Base-by-base conservation (phyloP, 495 filamentous ascomycete species). In the Aspergillus hancockii region DNA sequence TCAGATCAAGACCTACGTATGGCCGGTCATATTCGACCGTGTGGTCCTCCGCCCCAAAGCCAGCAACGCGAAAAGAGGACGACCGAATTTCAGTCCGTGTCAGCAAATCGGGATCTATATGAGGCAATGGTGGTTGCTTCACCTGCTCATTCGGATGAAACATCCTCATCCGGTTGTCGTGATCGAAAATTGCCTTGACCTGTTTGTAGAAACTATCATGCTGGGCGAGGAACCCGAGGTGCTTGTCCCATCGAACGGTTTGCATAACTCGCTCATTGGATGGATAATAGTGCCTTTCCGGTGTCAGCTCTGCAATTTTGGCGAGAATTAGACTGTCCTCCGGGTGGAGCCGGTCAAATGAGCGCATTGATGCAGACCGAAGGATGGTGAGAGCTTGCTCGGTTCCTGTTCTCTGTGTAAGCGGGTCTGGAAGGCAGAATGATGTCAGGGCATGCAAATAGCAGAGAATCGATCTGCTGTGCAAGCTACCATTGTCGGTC, bases 401-500 rank as follows among this genome's bases (percentile, higher is more conserved):
- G 0, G 85, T 89, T 0, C 88, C 88, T 3, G 85, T 90, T 25
- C 69, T 75, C 0, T 62, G 56, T 0, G 83, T 87, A 0, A 90
- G 65, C 0, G 75, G 72, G 61, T 91, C 88, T 0, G 82, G 78
- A 0, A 89, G 59, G 46, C 76, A 81, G 52, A 75, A 79, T 2
- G 85, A 82, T 0, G 87, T 90, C 0, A 85, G n/a, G 0, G 85
- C 86, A 60, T 90, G 85, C 1, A 90, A 72, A 53, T 83, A 84
- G 38, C 72, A 77, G 10, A 83, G 62, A 52, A 75, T 77, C 0
- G 89, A 67, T 61, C 78, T 83, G 71, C 80, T 83, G 16, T 79
- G 72, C 2, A 88, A 52, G 22, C 75, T 81, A 0, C 81, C 80
- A 60, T 80, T 79, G 40, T 83, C 79, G 0, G 71, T 56, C 8